Conservation (phyloP, 176 grass and related monocot genomes). For the Tillandsia fasciculata region DNA sequence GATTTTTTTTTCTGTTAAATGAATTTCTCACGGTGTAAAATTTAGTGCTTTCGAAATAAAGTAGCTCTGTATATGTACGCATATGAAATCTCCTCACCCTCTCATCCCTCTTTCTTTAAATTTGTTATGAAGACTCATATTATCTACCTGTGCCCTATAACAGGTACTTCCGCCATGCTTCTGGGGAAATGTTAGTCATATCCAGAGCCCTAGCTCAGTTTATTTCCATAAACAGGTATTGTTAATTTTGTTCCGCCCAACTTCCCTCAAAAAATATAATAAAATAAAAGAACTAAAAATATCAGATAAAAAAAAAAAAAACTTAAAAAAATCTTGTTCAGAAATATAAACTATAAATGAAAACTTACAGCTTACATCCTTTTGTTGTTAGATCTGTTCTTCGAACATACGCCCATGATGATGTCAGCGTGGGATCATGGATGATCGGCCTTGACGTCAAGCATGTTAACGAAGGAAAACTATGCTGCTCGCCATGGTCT, state of each 20-base stretch:
- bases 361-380: neutral
- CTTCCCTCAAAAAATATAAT: neutral
- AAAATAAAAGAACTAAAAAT: neutral
- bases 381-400: slow-evolving; percentile 51
- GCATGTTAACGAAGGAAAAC: slow-evolving; percentile 88
- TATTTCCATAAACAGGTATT: slow-evolving; percentile 96
- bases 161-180: slow-evolving; percentile 93
- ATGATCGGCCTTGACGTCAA: slow-evolving; percentile 91
- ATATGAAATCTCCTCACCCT: neutral
- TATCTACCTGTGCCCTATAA: slow-evolving; percentile 8
- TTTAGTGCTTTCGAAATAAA: neutral
- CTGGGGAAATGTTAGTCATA: slow-evolving; percentile 92
- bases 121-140: slow-evolving; percentile 6
- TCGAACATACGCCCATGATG: slow-evolving; percentile 91
- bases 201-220: slow-evolving; percentile 93
- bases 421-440: slow-evolving; percentile 96
- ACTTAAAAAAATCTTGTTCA: neutral
- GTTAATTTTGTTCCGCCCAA: neutral
- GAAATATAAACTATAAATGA: neutral
- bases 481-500: slow-evolving; percentile 94
- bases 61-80: neutral
- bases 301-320: too few relatives aligned
- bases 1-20: too few relatives aligned
- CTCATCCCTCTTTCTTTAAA: neutral
- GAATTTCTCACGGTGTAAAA: neutral